Evolutionary conservation across 371 early-diverging fungal genomes (phyloP).

Genomic region (Rhizopus stolonifer): DNA sequence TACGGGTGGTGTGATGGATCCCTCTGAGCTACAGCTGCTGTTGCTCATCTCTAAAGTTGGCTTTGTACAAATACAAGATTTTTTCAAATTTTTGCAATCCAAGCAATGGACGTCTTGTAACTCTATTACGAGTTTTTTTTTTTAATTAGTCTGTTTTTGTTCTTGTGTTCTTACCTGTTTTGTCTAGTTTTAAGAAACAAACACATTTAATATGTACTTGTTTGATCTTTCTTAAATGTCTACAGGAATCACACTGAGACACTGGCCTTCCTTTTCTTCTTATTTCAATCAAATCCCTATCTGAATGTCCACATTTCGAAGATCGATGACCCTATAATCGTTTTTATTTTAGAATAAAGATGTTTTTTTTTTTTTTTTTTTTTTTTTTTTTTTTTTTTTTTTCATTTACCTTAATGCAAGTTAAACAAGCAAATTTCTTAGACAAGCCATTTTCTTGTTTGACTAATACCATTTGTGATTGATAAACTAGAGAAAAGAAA

Average conservation of each 20-base stretch:
- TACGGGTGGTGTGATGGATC: background rate
- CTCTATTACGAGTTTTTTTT: background rate
- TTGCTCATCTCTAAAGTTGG: background rate
- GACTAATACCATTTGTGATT: slow-evolving; percentile 28
- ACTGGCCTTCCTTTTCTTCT: slow-evolving; percentile 78
- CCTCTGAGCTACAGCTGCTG: background rate
- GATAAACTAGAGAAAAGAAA: background rate
- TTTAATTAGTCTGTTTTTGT: too few relatives aligned
- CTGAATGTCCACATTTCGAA: slow-evolving; percentile 55
- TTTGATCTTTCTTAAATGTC: slow-evolving; percentile 67
- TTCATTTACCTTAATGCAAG: slow-evolving; percentile 43
- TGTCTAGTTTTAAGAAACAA: slow-evolving; percentile 40
- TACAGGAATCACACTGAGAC: slow-evolving; percentile 73
- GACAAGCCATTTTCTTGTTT: slow-evolving; percentile 34
- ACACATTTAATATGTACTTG: slow-evolving; percentile 74
- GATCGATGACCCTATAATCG: slow-evolving; percentile 61
- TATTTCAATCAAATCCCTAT: slow-evolving; percentile 67
- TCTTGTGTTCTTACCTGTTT: background rate
- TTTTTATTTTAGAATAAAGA: background rate
- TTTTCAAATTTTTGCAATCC: background rate
- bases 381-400: background rate
- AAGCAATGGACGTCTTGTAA: background rate
- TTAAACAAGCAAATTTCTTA: slow-evolving; percentile 44
- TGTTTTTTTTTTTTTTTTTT: background rate
- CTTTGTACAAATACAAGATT: background rate